Conservation (phyloP, 2,329 filamentous ascomycete species). For the Cyphellophora attinorum region DNA sequence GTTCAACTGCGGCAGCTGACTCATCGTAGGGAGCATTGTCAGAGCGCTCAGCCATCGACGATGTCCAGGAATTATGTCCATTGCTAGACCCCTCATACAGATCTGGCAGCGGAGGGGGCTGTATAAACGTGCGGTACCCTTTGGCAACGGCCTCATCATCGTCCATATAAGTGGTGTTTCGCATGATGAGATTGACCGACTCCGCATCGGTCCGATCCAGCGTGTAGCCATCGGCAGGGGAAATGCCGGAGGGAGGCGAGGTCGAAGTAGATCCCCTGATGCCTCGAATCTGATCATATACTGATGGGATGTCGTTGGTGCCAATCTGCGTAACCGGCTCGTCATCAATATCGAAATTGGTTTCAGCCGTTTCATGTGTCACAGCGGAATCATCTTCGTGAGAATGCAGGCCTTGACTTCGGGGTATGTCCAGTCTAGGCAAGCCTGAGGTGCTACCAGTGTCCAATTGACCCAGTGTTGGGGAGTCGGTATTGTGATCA, state of each 20-base stretch:
- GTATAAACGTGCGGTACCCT: constrained; percentile 25
- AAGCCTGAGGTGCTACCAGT: constrained; percentile 4
- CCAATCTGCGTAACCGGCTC: constrained; percentile 47
- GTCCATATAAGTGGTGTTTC: constrained; percentile 33
- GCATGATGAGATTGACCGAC: constrained; percentile 48
- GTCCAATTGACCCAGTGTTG: constrained; percentile 34
- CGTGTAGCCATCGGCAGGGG: constrained; percentile 17
- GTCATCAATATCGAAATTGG: constrained; percentile 61
- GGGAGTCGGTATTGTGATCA: constrained; percentile 27
- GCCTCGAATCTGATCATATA: constrained; percentile 39
- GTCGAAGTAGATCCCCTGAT: constrained; percentile 37
- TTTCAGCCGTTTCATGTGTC: constrained; percentile 51
- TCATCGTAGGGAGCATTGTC: too few relatives aligned
- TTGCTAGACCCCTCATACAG: constrained; percentile 7
- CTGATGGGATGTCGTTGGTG: constrained; percentile 27
- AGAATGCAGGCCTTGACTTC: constrained; percentile 6
- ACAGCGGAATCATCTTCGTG: constrained; percentile 34
- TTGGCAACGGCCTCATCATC: constrained; percentile 26
- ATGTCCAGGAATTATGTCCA: constrained; percentile 16
- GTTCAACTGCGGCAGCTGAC: not conserved
- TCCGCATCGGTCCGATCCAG: constrained; percentile 43
- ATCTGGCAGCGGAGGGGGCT: constrained; percentile 12
- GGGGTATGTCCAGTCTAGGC: constrained; percentile 13
- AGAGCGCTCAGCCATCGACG: constrained; percentile 13
- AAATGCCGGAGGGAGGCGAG: constrained; percentile 27